Evolutionary conservation across 768 basidiomycete genomes (phyloP).

Genomic region (Tremella yokohamensis): DNA sequence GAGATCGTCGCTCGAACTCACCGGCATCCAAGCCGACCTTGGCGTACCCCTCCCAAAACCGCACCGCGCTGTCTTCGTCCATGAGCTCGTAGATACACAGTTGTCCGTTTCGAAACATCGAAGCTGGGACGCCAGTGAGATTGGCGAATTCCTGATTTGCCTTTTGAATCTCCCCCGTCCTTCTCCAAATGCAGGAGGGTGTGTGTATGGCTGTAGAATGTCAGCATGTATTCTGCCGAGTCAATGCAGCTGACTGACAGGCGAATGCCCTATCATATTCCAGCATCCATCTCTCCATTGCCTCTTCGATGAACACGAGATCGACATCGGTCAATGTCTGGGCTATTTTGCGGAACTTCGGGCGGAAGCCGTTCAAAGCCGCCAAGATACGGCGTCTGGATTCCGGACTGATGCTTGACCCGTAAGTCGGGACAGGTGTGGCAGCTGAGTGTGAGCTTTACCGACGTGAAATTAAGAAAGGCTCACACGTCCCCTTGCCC

Average conservation of each 20-base stretch:
- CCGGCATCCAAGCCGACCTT: constrained; percentile 47
- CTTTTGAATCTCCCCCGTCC: constrained; percentile 98
- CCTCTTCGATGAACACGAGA: constrained; percentile 95
- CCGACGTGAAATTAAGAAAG: background rate
- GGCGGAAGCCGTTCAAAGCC: constrained; percentile 59
- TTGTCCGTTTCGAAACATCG: constrained; percentile 65
- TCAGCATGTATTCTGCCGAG: background rate
- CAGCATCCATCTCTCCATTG: constrained; percentile 87
- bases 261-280: constrained; percentile 78
- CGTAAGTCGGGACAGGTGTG: constrained; percentile 18
- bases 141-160: constrained; percentile 94
- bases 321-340: constrained; percentile 56
- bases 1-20: constrained; percentile 10
- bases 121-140: constrained; percentile 62
- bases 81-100: constrained; percentile 96
- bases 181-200: constrained; percentile 91
- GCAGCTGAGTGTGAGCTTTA: constrained; percentile 3
- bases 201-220: constrained; percentile 83
- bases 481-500: constrained; percentile 16
- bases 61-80: constrained; percentile 93
- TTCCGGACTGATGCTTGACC: constrained; percentile 72
- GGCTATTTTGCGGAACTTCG: constrained; percentile 53
- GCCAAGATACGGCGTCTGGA: constrained; percentile 89
- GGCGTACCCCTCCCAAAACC: constrained; percentile 99
- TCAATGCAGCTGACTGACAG: constrained; percentile 33